Evolutionary conservation across 345 rosid species (phyloP).

Genomic region (Turritis glabra): DNA sequence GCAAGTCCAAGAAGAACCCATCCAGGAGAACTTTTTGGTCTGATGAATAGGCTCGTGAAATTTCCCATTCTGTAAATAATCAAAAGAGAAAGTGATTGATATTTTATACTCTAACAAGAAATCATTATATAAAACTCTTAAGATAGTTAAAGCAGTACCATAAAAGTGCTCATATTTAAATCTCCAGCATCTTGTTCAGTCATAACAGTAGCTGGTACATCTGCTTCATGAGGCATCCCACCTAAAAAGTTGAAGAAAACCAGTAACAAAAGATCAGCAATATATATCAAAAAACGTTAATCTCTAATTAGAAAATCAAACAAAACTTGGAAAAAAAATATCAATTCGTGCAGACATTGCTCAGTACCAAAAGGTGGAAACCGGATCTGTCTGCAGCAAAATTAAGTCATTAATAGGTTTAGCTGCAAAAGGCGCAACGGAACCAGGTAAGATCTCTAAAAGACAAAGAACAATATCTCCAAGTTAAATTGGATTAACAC

Average conservation of each 20-base stretch:
- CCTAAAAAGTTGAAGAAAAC: conserved; percentile 41
- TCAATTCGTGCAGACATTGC: conserved; percentile 32
- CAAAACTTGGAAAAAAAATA: neutral
- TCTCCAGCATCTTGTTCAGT: conserved; percentile 34
- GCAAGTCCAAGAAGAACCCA: conserved; percentile 67
- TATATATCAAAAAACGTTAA: neutral
- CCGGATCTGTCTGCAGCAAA: conserved; percentile 44
- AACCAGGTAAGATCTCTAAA: conserved; percentile 27
- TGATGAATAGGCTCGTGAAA: conserved; percentile 30
- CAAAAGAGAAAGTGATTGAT: neutral
- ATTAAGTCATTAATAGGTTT: conserved; percentile 33
- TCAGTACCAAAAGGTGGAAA: conserved; percentile 39
- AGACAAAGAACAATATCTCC: neutral
- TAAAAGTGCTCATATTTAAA: conserved; percentile 26
- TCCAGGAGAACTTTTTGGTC: conserved; percentile 50
- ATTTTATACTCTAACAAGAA: neutral
- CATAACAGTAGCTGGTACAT: conserved; percentile 24
- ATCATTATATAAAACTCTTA: neutral
- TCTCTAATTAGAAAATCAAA: neutral
- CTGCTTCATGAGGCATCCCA: conserved; percentile 25
- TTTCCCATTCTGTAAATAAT: conserved; percentile 38
- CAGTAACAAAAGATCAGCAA: conserved; percentile 16
- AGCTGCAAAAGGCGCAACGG: conserved; percentile 39
- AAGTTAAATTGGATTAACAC: neutral
- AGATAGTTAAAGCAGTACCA: conserved; percentile 39